Base-by-base conservation (phyloP, 768 basidiomycete genomes). In the Termitomyces sp. region DNA sequence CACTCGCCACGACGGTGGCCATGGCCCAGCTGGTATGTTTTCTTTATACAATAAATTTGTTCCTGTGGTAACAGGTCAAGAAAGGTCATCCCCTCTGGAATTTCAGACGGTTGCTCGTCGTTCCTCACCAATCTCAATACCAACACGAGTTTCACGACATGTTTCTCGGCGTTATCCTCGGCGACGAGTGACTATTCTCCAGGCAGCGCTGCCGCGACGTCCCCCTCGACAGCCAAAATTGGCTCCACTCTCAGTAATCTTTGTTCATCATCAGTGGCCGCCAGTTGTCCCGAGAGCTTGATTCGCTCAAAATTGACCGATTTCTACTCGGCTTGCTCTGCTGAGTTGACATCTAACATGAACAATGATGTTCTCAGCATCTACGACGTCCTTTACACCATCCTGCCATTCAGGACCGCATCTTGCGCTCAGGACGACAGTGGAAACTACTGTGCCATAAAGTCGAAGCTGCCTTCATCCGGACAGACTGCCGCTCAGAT, bases 381-480 rank as follows among this genome's bases (percentile, higher is more conserved):
- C 2, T 99, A 98, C 76, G 96, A 98, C 70, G 77, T 86, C 35
- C 76, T 98, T 33, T 99, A 93, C 77, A 65, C 81, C 61, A 64
- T 96, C 49, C 63, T 70, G 12, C 94, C 95, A 8, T 71, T 96
- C 70, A 76, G 76, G 63, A 65, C 71, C 7, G 88, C 94, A 32
- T 70, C 92, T 35, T 98, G 96, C 76, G 66, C 88, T 50, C 91
- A 92, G 81, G 85, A 90, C 68, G 85, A 87, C 68, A 76, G 68
- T 51, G 88, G 85, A 36, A 76, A 79, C 42, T 97, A 82, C 75
- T 98, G 96, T 70, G 82, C 84, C 33, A 72, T 81, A 59, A 67
- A 83, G 35, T 75, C 85, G 38, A 72, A 78, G 46, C 64, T 74
- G 28, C 28, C 54, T 24, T 71, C 74, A n/a, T 51, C 70, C n/a